These are phyloP conservation scores for Pythium volutum DNA, from an alignment of 352 stramenopile genomes.

Conservation along the genomic window DNA sequence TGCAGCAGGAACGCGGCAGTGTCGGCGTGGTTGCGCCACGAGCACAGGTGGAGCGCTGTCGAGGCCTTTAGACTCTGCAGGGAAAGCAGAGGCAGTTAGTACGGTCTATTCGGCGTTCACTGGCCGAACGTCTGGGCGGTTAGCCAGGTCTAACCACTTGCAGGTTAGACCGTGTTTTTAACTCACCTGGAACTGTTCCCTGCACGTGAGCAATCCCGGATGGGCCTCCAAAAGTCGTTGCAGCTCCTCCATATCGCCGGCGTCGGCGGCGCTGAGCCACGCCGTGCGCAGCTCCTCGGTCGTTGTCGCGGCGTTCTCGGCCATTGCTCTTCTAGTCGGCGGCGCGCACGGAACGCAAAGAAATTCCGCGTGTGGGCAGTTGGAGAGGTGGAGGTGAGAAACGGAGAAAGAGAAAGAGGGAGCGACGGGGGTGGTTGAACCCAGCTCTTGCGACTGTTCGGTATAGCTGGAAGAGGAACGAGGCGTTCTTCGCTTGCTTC, in stretches of 20 bases:
- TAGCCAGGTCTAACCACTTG: not conserved
- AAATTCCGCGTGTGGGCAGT: not conserved
- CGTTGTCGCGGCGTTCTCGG: not conserved
- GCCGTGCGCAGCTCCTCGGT: not conserved
- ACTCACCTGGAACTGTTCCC: constrained; percentile 26
- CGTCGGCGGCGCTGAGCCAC: constrained; percentile 28
- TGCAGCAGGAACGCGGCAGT: constrained; percentile 31
- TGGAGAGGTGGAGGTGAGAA: not conserved
- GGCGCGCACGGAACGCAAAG: not conserved
- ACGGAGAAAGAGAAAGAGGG: not conserved
- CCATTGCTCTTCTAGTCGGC: not conserved
- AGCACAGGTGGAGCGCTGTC: constrained; percentile 36
- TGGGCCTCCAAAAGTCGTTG: constrained; percentile 18
- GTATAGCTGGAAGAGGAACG: not conserved
- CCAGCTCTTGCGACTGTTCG: not conserved
- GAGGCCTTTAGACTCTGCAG: constrained; percentile 29
- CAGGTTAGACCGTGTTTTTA: not conserved
- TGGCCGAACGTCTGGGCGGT: no score
- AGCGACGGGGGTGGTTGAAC: not conserved
- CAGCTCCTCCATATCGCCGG: constrained; percentile 18
- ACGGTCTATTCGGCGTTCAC: no score
- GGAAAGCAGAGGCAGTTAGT: not conserved
- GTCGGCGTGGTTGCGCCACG: constrained; percentile 28
- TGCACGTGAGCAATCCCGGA: constrained; percentile 27
- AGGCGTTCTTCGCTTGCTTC: not conserved